A percentile compares a stretch with the other conserved stretches of the same genome.
These are phyloP conservation scores for Bertia moriformis DNA, from an alignment of 2,329 filamentous ascomycete genomes.

Conservation along the genomic window DNA sequence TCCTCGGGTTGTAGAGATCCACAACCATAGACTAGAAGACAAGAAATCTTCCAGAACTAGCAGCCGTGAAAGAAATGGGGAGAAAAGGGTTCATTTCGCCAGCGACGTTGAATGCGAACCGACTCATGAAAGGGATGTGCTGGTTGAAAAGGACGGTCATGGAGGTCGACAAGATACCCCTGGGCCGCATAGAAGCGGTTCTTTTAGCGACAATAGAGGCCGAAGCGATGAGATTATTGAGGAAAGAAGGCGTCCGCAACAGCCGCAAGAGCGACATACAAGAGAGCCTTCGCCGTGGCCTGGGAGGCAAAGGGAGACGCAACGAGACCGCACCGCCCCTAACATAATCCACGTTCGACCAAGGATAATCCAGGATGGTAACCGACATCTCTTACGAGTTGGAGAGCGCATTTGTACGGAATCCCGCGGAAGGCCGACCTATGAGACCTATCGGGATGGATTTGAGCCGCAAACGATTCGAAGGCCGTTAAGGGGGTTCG, in stretches of 20 bases:
- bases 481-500: neutral
- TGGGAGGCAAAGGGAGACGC: neutral
- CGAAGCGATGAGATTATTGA: too few relatives aligned
- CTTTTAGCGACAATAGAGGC: neutral
- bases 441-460: neutral
- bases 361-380: slow-evolving; percentile 11
- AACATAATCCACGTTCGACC: slow-evolving; percentile 3
- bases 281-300: neutral
- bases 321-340: too few relatives aligned
- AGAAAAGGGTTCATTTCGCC: slow-evolving; percentile 7
- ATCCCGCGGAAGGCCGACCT: slow-evolving; percentile 4
- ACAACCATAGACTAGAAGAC: too few relatives aligned
- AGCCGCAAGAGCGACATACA: neutral
- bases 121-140: slow-evolving; percentile 3
- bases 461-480: neutral
- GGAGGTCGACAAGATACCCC: slow-evolving; percentile 2
- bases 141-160: slow-evolving; percentile 1
- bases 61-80: slow-evolving; percentile 3
- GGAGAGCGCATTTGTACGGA: slow-evolving; percentile 7
- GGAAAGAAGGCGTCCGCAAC: too few relatives aligned
- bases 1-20: slow-evolving; percentile 3
- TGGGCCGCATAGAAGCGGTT: slow-evolving; percentile 1
- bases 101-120: slow-evolving; percentile 6
- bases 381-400: slow-evolving; percentile 7
- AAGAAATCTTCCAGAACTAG: too few relatives aligned